A percentile compares a stretch with the other conserved stretches of the same genome.
phyloP scores from a whole-genome alignment of 192 early-diverging fungal genomes.

The Coemansia aciculifera region DNA sequence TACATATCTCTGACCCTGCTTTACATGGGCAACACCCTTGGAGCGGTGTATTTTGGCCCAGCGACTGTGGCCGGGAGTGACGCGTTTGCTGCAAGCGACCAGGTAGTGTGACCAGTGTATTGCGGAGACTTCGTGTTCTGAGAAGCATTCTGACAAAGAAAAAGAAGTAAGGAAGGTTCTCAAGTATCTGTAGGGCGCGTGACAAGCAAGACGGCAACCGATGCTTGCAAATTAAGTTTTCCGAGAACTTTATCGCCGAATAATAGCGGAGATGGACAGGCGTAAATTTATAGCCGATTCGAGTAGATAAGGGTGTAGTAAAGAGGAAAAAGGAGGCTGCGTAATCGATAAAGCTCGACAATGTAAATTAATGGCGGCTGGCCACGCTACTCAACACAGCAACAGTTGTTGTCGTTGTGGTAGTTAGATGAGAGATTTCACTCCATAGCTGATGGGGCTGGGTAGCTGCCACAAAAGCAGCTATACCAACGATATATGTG shows the following conservation, averaged over 20 bases:
- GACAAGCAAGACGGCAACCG: not conserved
- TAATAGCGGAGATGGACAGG: not conserved
- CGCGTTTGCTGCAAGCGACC: slow-evolving; percentile 19
- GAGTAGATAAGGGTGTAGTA: not conserved
- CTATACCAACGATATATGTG: not conserved
- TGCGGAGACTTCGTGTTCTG: not conserved
- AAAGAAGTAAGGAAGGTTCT: not conserved
- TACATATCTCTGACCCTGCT: slow-evolving; percentile 54
- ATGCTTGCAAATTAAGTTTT: slow-evolving; percentile 1
- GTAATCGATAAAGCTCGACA: not conserved
- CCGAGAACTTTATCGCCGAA: not conserved
- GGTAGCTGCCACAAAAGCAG: not conserved
- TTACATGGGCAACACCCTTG: slow-evolving; percentile 61
- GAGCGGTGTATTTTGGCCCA: slow-evolving; percentile 66
- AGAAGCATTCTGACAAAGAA: slow-evolving; percentile 1
- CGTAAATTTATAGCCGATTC: not conserved
- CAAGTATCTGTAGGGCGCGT: not conserved
- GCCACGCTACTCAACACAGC: not conserved
- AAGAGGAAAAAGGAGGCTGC: not conserved
- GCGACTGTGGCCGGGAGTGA: slow-evolving; percentile 59
- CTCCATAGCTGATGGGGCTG: not conserved
- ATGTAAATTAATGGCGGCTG: not conserved
- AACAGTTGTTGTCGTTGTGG: not conserved
- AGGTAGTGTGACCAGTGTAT: not conserved
- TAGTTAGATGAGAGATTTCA: not conserved